Evolutionary conservation across 768 basidiomycete species (phyloP), one percentile per base, ranked within the genome.

Genomic region (Ephemerocybe angulata): DNA sequence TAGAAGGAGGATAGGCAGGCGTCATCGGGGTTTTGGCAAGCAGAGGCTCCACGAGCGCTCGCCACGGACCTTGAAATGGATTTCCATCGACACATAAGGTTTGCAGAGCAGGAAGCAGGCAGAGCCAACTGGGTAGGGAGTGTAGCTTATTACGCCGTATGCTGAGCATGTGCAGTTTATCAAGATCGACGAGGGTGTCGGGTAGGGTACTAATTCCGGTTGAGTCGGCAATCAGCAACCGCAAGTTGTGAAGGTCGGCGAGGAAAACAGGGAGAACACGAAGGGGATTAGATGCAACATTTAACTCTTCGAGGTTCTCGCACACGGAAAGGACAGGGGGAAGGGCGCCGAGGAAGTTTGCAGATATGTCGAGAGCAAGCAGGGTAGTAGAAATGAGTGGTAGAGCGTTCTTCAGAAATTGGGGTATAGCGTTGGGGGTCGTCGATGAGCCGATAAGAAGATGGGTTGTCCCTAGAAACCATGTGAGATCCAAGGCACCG

Each of bases 41-140:
- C 46, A 98, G 76, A 0, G 94, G 93, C 54, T 88, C 89, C 24
- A 97, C 85, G 51, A 99, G 76, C 29, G 90, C 86, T 65, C 87
- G 85, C 92, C 94, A 97, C 1, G 92, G 90, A 7, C 90, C 90
- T 62, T 91, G 90, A 71, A 99, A 98, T 7, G 95, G 93, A 67
- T 99, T 99, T 17, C 86, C 88, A 59, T 98, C 96, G n/a, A 99
- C 84, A 60, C 87, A 88, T 3, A 99, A 74, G 1, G 86, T 88
- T 68, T 96, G 92, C 44, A 99, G 76, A 28, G 80, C 79, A 19
- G 85, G 81, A n/a, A 99, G 78, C 27, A 92, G 81, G 67, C 92
- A 93, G 43, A 99, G 78, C 96, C 97, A 99, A 58, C 88, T 85
- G n/a, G 97, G 95, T 17, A 98, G 80, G 6, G 88, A 82, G 60